phyloP scores from a whole-genome alignment of 805 yeast species.

The Isabelozyma heimii region DNA sequence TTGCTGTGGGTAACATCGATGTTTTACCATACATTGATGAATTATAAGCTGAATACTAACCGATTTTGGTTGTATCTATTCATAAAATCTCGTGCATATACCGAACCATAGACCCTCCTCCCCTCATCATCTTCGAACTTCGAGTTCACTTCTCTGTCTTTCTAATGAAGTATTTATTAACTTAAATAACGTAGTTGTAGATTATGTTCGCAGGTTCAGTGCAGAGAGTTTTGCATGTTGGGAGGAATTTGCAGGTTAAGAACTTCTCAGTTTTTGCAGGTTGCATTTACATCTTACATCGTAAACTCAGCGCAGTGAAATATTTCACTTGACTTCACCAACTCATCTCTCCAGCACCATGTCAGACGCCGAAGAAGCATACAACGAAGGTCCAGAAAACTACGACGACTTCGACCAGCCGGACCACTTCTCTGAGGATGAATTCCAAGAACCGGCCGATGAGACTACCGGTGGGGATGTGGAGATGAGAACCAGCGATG shows the following conservation, averaged over 20 bases:
- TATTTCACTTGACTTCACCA: neutral
- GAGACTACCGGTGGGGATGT: constrained; percentile 29
- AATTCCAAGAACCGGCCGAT: constrained; percentile 40
- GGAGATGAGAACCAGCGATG: constrained; percentile 61
- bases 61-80: neutral
- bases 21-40: constrained; percentile 88
- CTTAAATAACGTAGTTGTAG: too few relatives aligned
- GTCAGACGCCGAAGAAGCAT: constrained; percentile 49
- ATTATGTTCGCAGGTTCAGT: too few relatives aligned
- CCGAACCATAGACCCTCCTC: neutral
- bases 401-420: constrained; percentile 78
- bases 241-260: too few relatives aligned
- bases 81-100: neutral
- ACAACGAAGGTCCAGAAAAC: constrained; percentile 68
- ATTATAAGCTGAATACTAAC: constrained; percentile 47
- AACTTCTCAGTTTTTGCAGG: too few relatives aligned
- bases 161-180: too few relatives aligned
- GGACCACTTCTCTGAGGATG: constrained; percentile 78
- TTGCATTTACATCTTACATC: too few relatives aligned
- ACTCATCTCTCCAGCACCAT: constrained; percentile 13
- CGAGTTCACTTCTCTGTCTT: too few relatives aligned
- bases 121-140: neutral
- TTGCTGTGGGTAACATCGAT: constrained; percentile 85
- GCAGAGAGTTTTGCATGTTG: too few relatives aligned
- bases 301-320: neutral